Conservation (phyloP, 352 stramenopile species). For the Phytophthora multivora region DNA sequence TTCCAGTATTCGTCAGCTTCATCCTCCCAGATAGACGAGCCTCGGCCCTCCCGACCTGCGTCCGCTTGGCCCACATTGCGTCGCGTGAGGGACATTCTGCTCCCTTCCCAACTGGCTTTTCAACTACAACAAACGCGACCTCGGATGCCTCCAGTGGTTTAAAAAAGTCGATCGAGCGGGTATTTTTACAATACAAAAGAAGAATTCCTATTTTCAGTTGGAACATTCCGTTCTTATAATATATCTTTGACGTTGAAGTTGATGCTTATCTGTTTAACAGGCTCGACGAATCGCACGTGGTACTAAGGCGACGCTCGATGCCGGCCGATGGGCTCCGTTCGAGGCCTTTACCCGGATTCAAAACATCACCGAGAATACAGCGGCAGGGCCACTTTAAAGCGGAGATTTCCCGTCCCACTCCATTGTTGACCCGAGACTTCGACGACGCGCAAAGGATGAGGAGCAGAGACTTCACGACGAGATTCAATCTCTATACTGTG, state of each 20-base stretch:
- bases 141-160: not conserved
- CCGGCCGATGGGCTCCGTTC: slow-evolving; percentile 5
- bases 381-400: not conserved
- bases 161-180: too few relatives aligned
- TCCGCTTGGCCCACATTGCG: slow-evolving; percentile 42
- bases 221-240: slow-evolving; percentile 15
- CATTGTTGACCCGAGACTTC: slow-evolving; percentile 13
- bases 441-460: slow-evolving; percentile 4
- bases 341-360: slow-evolving; percentile 19
- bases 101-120: slow-evolving; percentile 15
- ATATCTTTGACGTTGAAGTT: not conserved
- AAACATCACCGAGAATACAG: slow-evolving; percentile 1
- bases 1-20: slow-evolving; percentile 76
- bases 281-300: slow-evolving; percentile 25
- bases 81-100: slow-evolving; percentile 48
- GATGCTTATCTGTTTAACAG: not conserved
- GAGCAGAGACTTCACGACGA: not conserved
- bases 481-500: slow-evolving; percentile 23
- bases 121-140: not conserved
- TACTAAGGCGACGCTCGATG: slow-evolving; percentile 23
- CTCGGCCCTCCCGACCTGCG: slow-evolving; percentile 17
- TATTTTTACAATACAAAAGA: not conserved
- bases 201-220: slow-evolving; percentile 9
- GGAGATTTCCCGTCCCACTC: not conserved
- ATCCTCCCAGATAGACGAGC: slow-evolving; percentile 69